Evolutionary conservation across 2,329 filamentous ascomycete genomes (phyloP), one percentile per base, ranked within the genome.

Genomic region (Fusarium tricinctum): DNA sequence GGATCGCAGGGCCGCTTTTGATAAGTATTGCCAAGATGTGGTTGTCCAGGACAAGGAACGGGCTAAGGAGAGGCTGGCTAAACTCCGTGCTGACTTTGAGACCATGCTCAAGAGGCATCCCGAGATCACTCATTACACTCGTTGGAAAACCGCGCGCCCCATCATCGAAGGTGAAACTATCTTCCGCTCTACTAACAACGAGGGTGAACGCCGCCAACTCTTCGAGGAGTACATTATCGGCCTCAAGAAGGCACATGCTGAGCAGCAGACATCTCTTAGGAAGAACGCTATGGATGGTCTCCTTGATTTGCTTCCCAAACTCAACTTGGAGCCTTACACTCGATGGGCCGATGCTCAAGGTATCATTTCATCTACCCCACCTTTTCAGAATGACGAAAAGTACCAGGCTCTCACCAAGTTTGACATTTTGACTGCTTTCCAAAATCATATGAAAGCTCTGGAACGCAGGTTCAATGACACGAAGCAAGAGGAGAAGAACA

Each of bases 91-190:
- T 79, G 96, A 98, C 84, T 99, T 99, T 80, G 91, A 92, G 72
- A 94, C 91, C 56, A 99, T 99, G 96, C 87, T 99, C 71, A 93
- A 91, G 81, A 94, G 94, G 70, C 95, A 99, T 79, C 94, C 94
- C 64, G 96, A 99, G 80, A 98, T 99, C 80, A 96, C 94, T 79
- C 89, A 97, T 78, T 97, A 97, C 79, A 97, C 95, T 42, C 91
- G 94, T 65, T 99, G 96, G 96, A 97, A 94, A 86, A 97, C 93
- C 17, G 96, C 95, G 53, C 90, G 93, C 49, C 93, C 94, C 12
- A 97, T 97, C 69, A 93, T 99, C 66, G 93, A 98, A 80, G 92
- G 92, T 49, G 96, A 99, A 83, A 96, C 93, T 47, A 96, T 97
- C 62, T 99, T 98, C 82, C 91, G 94, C 73, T 95, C 94, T 30